Percentiles rank a stretch among this genome's conserved stretches.
Evolutionary conservation across 192 early-diverging fungal species (phyloP).

Genomic region (Backusella circina): DNA sequence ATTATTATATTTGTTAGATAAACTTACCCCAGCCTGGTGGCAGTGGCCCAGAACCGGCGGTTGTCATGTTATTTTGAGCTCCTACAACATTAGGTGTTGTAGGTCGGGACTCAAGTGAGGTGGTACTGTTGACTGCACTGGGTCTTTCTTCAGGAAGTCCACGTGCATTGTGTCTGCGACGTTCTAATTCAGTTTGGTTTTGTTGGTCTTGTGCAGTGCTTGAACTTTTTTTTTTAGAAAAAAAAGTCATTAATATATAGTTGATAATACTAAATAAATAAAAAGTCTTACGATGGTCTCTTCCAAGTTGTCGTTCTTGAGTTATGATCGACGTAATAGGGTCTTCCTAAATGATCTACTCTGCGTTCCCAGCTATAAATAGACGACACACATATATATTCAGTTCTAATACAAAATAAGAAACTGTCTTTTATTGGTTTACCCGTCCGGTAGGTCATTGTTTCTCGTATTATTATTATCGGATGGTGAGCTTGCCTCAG

Average conservation of each 20-base stretch:
- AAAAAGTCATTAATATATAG: neutral
- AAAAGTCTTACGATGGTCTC: constrained; percentile 39
- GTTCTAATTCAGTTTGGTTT: constrained; percentile 66
- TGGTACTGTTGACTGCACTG: neutral
- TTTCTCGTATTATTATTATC: neutral
- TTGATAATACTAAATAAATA: neutral
- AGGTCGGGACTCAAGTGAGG: constrained; percentile 34
- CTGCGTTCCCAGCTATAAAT: constrained; percentile 84
- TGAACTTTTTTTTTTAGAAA: constrained; percentile 20
- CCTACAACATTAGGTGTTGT: constrained; percentile 50
- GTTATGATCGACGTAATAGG: constrained; percentile 98
- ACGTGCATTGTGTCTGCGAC: constrained; percentile 74
- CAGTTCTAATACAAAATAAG: constrained; percentile 68
- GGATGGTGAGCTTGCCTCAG: neutral
- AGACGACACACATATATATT: constrained; percentile 30
- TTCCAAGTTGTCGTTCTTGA: constrained; percentile 92
- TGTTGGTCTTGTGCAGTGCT: constrained; percentile 38
- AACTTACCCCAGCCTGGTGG: constrained; percentile 75
- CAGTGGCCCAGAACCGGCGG: constrained; percentile 61
- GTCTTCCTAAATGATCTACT: constrained; percentile 87
- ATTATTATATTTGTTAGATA: constrained; percentile 78
- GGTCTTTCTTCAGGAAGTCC: constrained; percentile 67
- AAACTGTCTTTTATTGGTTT: neutral
- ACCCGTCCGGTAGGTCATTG: constrained; percentile 19
- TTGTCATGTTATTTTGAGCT: constrained; percentile 39